A percentile compares a stretch with the other conserved stretches of the same genome.
phyloP scores from a whole-genome alignment of 2,329 filamentous ascomycete species.

The Coniella vitis region DNA sequence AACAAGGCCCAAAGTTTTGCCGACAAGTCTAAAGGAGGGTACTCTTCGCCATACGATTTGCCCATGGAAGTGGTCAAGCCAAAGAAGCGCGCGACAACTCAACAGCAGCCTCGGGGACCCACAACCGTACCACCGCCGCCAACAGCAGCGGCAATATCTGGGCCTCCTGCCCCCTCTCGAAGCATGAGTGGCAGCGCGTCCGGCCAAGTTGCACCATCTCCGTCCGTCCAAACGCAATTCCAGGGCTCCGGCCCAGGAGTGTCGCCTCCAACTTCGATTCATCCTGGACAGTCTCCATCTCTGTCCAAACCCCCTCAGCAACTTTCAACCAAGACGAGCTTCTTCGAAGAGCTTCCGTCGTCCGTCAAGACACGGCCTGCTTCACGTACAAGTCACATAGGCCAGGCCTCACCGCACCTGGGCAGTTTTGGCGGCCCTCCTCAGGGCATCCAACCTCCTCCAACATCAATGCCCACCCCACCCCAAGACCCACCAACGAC shows the following conservation, averaged over 20 bases:
- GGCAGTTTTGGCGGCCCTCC: slow-evolving; percentile 28
- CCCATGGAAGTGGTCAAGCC: slow-evolving; percentile 80
- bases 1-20: slow-evolving; percentile 74
- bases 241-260: slow-evolving; percentile 21
- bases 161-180: slow-evolving; percentile 49
- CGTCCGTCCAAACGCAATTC: slow-evolving; percentile 17
- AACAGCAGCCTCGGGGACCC: slow-evolving; percentile 39
- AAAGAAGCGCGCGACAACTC: slow-evolving; percentile 56
- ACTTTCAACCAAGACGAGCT: slow-evolving; percentile 44
- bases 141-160: slow-evolving; percentile 14
- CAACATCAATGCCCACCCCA: slow-evolving; percentile 15
- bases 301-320: slow-evolving; percentile 28
- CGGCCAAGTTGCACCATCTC: slow-evolving; percentile 20
- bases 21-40: slow-evolving; percentile 84
- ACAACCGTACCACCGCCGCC: slow-evolving; percentile 31
- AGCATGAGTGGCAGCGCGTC: slow-evolving; percentile 49
- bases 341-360: slow-evolving; percentile 73
- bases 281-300: slow-evolving; percentile 27
- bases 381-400: slow-evolving; percentile 42
- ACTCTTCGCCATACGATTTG: slow-evolving; percentile 89
- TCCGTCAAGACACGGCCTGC: slow-evolving; percentile 54
- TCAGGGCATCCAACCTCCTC: slow-evolving; percentile 18
- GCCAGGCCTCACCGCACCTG: slow-evolving; percentile 36
- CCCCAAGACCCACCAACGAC: slow-evolving; percentile 14
- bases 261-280: slow-evolving; percentile 32